phyloP scores from a whole-genome alignment of 2,329 filamentous ascomycete genomes.

The Claviceps spartinae region DNA sequence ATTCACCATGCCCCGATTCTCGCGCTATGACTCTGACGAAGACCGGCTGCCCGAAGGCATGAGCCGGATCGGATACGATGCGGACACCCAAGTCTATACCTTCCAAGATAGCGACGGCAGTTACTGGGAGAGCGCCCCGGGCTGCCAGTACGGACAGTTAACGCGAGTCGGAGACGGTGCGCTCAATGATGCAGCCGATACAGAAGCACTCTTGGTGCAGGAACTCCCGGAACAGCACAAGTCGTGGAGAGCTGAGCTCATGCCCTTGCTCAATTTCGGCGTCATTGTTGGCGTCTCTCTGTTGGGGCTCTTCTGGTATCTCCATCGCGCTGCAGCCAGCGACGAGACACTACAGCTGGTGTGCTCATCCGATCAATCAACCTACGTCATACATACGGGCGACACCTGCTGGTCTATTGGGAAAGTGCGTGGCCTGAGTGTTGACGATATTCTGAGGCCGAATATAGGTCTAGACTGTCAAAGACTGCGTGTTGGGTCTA shows the following conservation, averaged over 20 bases:
- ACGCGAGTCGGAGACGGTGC: constrained; percentile 23
- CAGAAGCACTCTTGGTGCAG: constrained; percentile 18
- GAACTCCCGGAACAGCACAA: constrained; percentile 14
- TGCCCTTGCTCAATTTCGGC: constrained; percentile 45
- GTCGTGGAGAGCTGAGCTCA: constrained; percentile 38
- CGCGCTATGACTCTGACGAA: constrained; percentile 32
- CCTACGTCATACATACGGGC: constrained; percentile 28
- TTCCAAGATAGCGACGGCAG: constrained; percentile 35
- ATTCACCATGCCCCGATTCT: constrained; percentile 27
- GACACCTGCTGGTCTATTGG: constrained; percentile 43
- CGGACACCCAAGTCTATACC: constrained; percentile 38
- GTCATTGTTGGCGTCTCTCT: constrained; percentile 38
- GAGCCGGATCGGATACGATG: constrained; percentile 41
- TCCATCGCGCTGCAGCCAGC: constrained; percentile 19
- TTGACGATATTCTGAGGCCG: constrained; percentile 31
- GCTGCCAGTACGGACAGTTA: constrained; percentile 34
- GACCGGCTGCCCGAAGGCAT: constrained; percentile 42
- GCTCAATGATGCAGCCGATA: constrained; percentile 14
- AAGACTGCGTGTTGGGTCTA: constrained; percentile 25
- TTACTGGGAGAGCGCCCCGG: constrained; percentile 36
- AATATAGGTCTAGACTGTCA: constrained; percentile 37
- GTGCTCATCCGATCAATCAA: constrained; percentile 17
- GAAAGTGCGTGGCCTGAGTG: constrained; percentile 24
- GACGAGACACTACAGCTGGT: constrained; percentile 3
- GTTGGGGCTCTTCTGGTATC: constrained; percentile 35